A percentile compares a stretch with the other conserved stretches of the same genome.
These are phyloP conservation scores for Rhodotorula graminis DNA, from an alignment of 768 basidiomycete species.

Conservation along the genomic window DNA sequence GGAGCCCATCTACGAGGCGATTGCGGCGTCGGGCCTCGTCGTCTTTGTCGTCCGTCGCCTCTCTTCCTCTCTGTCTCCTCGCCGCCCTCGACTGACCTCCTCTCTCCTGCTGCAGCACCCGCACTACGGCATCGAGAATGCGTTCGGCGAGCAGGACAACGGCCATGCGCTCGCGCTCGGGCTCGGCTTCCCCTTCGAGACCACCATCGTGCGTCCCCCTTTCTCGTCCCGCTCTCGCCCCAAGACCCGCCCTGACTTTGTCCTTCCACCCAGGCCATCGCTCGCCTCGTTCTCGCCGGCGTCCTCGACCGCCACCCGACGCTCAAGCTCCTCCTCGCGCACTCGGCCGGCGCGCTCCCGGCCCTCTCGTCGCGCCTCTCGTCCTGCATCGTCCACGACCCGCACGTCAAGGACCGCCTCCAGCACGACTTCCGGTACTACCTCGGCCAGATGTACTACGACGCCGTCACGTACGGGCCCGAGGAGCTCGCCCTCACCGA, in stretches of 20 bases:
- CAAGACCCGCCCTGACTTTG: not conserved
- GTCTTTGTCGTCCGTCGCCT: conserved; percentile 56
- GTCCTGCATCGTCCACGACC: conserved; percentile 80
- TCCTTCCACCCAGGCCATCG: conserved; percentile 54
- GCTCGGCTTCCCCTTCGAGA: conserved; percentile 85
- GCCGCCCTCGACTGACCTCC: not conserved
- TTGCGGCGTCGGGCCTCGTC: conserved; percentile 64
- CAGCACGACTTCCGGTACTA: conserved; percentile 79
- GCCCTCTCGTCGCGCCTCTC: conserved; percentile 77
- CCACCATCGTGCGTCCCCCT: conserved; percentile 63
- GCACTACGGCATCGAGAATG: conserved; percentile 74
- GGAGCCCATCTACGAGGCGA: conserved; percentile 75
- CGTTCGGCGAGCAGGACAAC: conserved; percentile 69
- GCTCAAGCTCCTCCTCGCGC: conserved; percentile 73
- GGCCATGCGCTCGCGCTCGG: conserved; percentile 84
- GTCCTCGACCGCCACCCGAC: conserved; percentile 71
- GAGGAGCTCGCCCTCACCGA: conserved; percentile 78
- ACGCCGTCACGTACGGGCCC: conserved; percentile 82
- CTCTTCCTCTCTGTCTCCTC: too few species aligned
- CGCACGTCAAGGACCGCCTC: conserved; percentile 66
- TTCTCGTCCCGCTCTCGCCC: not conserved
- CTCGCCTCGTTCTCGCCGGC: conserved; percentile 74
- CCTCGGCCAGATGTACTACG: conserved; percentile 69
- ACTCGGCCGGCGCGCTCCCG: conserved; percentile 79
- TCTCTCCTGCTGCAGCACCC: conserved; percentile 31